A percentile compares a stretch with the other conserved stretches of the same genome.
phyloP scores from a whole-genome alignment of 2,329 filamentous ascomycete genomes.

The Talaromyces islandicus region DNA sequence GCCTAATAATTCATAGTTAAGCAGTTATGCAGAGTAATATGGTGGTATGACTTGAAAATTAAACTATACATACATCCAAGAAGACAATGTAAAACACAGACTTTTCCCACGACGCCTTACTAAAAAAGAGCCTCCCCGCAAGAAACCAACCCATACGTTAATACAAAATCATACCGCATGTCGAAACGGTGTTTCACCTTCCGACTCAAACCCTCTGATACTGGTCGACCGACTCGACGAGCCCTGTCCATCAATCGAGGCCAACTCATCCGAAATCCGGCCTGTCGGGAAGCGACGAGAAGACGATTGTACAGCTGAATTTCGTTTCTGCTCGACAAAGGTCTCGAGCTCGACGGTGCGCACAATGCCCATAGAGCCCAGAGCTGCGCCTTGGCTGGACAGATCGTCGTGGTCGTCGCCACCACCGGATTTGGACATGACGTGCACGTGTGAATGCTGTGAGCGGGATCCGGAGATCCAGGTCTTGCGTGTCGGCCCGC shows the following conservation, averaged over 20 bases:
- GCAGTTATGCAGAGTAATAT: background rate
- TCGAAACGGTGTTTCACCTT: background rate
- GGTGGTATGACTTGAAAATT: background rate
- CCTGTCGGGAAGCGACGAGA: constrained; percentile 5
- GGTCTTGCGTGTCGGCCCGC: background rate
- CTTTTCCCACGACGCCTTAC: background rate
- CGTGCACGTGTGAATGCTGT: background rate
- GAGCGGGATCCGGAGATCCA: background rate
- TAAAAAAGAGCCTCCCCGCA: background rate
- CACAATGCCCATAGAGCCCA: constrained; percentile 8
- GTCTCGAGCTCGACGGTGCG: constrained; percentile 32
- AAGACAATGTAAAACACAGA: background rate
- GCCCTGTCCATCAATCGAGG: background rate
- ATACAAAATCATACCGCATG: background rate
- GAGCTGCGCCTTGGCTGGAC: background rate
- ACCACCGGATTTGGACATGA: background rate
- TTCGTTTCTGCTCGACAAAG: constrained; percentile 21
- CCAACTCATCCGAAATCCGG: constrained; percentile 13
- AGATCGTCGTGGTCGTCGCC: background rate
- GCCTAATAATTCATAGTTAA: background rate
- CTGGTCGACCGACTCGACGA: background rate
- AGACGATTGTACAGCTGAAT: constrained; percentile 3
- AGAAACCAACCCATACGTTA: background rate
- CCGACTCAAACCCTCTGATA: background rate
- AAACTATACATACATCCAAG: background rate